A percentile compares a stretch with the other conserved stretches of the same genome.
Conservation (phyloP, 805 yeast species). For the Metschnikowia arizonensis region DNA sequence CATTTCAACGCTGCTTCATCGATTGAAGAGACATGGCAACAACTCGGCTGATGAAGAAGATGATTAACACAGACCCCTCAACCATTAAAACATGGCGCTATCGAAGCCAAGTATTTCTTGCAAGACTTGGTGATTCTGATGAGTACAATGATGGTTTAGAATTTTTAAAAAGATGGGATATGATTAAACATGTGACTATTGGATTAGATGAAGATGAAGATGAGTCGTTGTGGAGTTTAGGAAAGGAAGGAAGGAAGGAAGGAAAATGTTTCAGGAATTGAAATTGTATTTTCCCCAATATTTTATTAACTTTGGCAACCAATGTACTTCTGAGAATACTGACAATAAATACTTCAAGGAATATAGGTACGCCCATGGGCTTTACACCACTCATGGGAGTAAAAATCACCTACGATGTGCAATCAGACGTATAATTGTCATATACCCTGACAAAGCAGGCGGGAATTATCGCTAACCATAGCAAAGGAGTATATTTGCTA, state of each 20-base stretch:
- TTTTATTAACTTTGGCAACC: too few species aligned
- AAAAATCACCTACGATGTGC: too few species aligned
- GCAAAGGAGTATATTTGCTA: too few species aligned
- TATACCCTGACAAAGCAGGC: too few species aligned
- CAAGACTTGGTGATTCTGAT: conserved; percentile 71
- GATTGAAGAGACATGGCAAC: conserved; percentile 75
- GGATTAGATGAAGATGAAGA: conserved; percentile 94
- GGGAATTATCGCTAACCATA: too few species aligned
- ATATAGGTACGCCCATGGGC: too few species aligned
- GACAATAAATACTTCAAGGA: too few species aligned
- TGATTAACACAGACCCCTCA: conserved; percentile 42
- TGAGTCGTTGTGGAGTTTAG: conserved; percentile 70
- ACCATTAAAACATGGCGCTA: conserved; percentile 74
- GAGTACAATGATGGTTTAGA: conserved; percentile 52
- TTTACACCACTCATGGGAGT: too few species aligned
- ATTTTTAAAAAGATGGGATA: conserved; percentile 93
- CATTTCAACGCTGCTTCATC: conserved; percentile 88
- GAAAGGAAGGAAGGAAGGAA: conserved; percentile 74
- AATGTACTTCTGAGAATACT: too few species aligned
- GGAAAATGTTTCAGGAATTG: conserved; percentile 53
- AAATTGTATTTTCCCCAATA: conserved; percentile 18
- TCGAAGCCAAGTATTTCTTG: conserved; percentile 78
- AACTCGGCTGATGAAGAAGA: conserved; percentile 43
- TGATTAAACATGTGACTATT: conserved; percentile 83
- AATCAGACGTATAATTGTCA: too few species aligned